Evolutionary conservation across 352 stramenopile species (phyloP).

Genomic region (Pythium apleroticum): DNA sequence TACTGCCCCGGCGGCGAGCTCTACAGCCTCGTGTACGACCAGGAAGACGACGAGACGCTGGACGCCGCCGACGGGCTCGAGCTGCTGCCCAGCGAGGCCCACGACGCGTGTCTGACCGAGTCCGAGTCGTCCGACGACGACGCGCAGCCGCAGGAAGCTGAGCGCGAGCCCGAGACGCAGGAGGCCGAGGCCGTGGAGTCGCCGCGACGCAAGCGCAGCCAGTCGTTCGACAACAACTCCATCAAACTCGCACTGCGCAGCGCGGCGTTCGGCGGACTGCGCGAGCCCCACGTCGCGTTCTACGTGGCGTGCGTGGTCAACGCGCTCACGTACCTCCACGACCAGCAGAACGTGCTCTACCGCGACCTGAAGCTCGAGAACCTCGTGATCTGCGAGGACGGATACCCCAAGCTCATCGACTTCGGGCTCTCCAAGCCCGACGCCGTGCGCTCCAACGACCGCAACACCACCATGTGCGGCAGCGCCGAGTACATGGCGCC

Average conservation of each 20-base stretch:
- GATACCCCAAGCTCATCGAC: slow-evolving; percentile 84
- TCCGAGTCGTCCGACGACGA: slow-evolving; percentile 17
- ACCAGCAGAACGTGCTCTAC: slow-evolving; percentile 58
- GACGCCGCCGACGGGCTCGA: slow-evolving; percentile 14
- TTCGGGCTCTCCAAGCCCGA: slow-evolving; percentile 68
- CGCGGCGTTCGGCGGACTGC: slow-evolving; percentile 58
- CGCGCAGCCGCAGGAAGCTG: background rate
- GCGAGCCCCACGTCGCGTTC: slow-evolving; percentile 89
- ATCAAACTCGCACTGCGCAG: slow-evolving; percentile 37
- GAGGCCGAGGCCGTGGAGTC: background rate
- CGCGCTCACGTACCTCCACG: slow-evolving; percentile 87
- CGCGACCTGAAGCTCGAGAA: slow-evolving; percentile 90
- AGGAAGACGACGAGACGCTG: slow-evolving; percentile 46
- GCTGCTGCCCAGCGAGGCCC: slow-evolving; percentile 20
- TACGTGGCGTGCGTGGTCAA: slow-evolving; percentile 94
- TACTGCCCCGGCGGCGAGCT: slow-evolving; percentile 70
- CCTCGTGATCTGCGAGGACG: slow-evolving; percentile 79
- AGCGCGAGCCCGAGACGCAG: slow-evolving; percentile 25
- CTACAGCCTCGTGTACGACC: slow-evolving; percentile 89
- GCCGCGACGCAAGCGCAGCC: slow-evolving; percentile 17
- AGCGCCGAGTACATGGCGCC: slow-evolving; percentile 80
- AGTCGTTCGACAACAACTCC: slow-evolving; percentile 43
- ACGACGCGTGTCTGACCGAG: slow-evolving; percentile 14
- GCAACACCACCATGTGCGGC: slow-evolving; percentile 62
- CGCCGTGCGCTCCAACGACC: slow-evolving; percentile 29